These are phyloP conservation scores for Closterium sp. DNA, from an alignment of 139 green algal genomes.

Conservation along the genomic window DNA sequence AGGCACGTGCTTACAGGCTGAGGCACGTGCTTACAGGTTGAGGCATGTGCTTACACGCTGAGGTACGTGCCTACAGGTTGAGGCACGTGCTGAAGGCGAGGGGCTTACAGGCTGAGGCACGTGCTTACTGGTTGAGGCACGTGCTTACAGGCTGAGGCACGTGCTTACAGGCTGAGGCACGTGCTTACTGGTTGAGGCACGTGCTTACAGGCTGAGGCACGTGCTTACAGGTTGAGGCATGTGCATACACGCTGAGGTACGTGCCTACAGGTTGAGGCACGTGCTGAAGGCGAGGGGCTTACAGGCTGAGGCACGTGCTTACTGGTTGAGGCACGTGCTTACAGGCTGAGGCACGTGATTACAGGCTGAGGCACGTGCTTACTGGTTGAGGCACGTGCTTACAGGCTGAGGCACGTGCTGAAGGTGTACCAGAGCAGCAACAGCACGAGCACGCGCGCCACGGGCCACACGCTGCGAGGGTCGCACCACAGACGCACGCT, in stretches of 20 bases:
- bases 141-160: too few relatives aligned
- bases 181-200: too few relatives aligned
- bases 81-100: slow-evolving; percentile 35
- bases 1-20: too few relatives aligned
- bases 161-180: too few relatives aligned
- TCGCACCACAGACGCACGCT: background rate
- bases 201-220: too few relatives aligned
- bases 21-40: too few relatives aligned
- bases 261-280: slow-evolving; percentile 33
- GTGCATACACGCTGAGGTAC: too few relatives aligned
- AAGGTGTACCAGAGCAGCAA: slow-evolving; percentile 40
- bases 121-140: slow-evolving; percentile 11
- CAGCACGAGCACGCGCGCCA: slow-evolving; percentile 1
- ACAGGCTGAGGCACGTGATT: too few relatives aligned
- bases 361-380: background rate
- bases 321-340: background rate
- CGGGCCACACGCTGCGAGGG: background rate
- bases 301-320: slow-evolving; percentile 18
- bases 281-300: slow-evolving; percentile 33
- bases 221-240: too few relatives aligned
- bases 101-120: slow-evolving; percentile 8
- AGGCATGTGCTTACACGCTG: too few relatives aligned
- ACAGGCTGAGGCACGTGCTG: slow-evolving; percentile 40
- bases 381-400: background rate
- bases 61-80: too few relatives aligned